Base-by-base conservation (phyloP, 2,329 filamentous ascomycete species). In the Microdochium trichocladiopsis region DNA sequence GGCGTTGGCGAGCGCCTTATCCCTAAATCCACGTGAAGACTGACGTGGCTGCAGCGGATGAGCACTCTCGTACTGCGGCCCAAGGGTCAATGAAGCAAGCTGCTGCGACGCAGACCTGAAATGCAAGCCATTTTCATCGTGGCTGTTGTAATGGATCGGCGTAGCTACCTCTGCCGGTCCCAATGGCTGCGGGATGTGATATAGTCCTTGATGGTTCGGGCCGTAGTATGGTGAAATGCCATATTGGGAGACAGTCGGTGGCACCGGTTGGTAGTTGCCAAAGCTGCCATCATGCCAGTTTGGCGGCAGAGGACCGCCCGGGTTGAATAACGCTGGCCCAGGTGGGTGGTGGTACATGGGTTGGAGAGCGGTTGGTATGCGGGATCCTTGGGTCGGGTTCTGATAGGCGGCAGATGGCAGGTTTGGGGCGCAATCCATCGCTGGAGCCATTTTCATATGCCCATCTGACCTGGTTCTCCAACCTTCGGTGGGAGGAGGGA, bases 1-100 rank as follows among this genome's bases (percentile, higher is more conserved):
- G n/a, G 87, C 88, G 70, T 83, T 84, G 14, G 79, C 73, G 23
- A 91, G 69, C 2, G 82, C 80, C 56, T 82, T 86, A 57, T 90
- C 87, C 57, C 83, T 85, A 62, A 89, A 89, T 9, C 69, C 70
- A 16, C 63, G 51, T 16, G 18, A 51, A 54, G 6, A 66, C 67
- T 45, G 41, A 22, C 18, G 41, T 11, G 57, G 54, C 11, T 56
- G 28, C 10, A 51, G 55, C 22, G 55, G 37, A n/a, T 55, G 52
- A 24, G 54, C 52, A 14, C 50, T 48, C 23, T 57, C 53, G 51
- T 64, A 64, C 5, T 57, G 58, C 21, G 50, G 55, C 57, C 55
- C 64, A 4, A 71, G 57, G 5, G 63, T 64, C 5, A 69, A 60
- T 22, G 63, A 64, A 51, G 66, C 66, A 8, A 69, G 48, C 25